Percentiles rank a stretch among this genome's conserved stretches.
Evolutionary conservation across 495 filamentous ascomycete species (phyloP).

Genomic region (Pyronema domesticum): DNA sequence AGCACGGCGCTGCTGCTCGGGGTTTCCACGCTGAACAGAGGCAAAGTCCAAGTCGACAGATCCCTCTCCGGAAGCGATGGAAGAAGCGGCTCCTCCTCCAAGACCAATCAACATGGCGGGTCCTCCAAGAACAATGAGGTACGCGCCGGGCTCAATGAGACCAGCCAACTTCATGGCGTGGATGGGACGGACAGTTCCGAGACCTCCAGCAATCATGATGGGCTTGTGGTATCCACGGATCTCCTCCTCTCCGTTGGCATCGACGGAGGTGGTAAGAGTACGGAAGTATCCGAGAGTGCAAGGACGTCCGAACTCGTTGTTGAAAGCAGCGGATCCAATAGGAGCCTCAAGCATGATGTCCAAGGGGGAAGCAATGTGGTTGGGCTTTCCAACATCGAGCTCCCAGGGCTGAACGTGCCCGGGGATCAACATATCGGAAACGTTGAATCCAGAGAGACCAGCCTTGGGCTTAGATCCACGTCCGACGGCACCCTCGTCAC

Average conservation of each 20-base stretch:
- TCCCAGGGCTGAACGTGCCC: constrained; percentile 74
- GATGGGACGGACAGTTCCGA: constrained; percentile 87
- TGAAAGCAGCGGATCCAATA: constrained; percentile 83
- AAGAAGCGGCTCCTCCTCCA: constrained; percentile 86
- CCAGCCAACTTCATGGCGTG: constrained; percentile 68
- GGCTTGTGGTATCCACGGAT: constrained; percentile 91
- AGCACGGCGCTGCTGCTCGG: constrained; percentile 83
- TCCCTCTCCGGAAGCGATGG: constrained; percentile 70
- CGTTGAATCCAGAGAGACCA: constrained; percentile 79
- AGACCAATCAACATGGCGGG: constrained; percentile 96
- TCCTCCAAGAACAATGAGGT: constrained; percentile 81
- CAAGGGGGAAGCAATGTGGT: constrained; percentile 77
- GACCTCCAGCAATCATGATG: constrained; percentile 94
- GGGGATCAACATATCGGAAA: constrained; percentile 81
- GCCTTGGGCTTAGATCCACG: constrained; percentile 85
- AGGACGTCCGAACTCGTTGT: constrained; percentile 96
- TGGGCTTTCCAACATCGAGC: constrained; percentile 69
- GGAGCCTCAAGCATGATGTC: constrained; percentile 97
- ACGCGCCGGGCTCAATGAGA: constrained; percentile 62
- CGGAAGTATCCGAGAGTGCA: constrained; percentile 78
- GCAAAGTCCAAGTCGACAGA: constrained; percentile 86
- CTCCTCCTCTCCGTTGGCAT: constrained; percentile 45
- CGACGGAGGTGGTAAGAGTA: constrained; percentile 54
- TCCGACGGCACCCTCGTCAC: constrained; percentile 87
- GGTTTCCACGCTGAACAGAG: constrained; percentile 86